Evolutionary conservation across 2,329 filamentous ascomycete genomes (phyloP).

Genomic region (Xylaria sp.): DNA sequence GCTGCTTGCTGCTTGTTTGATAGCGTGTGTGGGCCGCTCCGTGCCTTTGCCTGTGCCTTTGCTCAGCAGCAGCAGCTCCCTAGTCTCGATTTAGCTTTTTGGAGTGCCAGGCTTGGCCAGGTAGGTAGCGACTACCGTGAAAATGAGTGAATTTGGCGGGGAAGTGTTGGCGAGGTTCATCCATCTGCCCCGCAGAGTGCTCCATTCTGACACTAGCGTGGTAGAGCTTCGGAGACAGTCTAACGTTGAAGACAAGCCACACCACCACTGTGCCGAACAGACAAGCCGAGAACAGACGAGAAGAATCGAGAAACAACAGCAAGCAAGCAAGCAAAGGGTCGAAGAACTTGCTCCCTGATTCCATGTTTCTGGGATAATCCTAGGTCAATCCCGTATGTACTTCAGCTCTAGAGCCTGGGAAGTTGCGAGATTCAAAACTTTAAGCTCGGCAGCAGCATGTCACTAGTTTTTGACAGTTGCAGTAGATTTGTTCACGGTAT

Average conservation of each 20-base stretch:
- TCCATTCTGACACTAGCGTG: slow-evolving; percentile 7
- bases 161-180: slow-evolving; percentile 28
- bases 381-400: neutral
- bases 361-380: neutral
- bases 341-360: neutral
- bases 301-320: slow-evolving; percentile 20
- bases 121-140: neutral
- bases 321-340: neutral
- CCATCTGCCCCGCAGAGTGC: slow-evolving; percentile 25
- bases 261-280: no score
- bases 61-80: neutral
- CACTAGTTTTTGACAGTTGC: neutral
- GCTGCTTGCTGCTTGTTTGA: slow-evolving; percentile 7
- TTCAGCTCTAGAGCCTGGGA: neutral
- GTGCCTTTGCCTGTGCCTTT: neutral
- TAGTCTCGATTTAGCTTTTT: no score
- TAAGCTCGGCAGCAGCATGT: neutral
- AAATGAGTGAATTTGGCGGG: neutral
- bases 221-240: neutral
- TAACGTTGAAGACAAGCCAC: neutral
- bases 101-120: neutral
- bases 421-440: neutral
- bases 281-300: neutral
- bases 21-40: neutral
- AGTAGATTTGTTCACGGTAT: neutral